Conservation (phyloP, 192 early-diverging fungal species). For the Geosiphon pyriformis region DNA sequence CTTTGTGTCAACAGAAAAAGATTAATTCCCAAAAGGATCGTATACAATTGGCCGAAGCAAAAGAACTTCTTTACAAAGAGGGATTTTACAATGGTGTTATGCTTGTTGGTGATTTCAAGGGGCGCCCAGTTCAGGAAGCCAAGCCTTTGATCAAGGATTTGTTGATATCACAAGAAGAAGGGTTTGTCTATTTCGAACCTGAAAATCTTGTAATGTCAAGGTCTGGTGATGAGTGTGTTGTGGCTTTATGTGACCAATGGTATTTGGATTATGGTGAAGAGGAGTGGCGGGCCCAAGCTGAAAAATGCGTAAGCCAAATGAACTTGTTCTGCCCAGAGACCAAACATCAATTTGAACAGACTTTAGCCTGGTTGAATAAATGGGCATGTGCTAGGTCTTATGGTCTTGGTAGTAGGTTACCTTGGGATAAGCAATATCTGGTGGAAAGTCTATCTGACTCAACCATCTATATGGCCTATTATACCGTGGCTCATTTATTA, state of each 20-base stretch:
- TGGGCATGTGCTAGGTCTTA: constrained; percentile 96
- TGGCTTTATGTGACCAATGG: constrained; percentile 96
- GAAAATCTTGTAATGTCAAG: constrained; percentile 89
- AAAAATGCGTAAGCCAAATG: constrained; percentile 74
- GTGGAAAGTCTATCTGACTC: constrained; percentile 97
- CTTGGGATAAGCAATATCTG: constrained; percentile 89
- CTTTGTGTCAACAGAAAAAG: constrained; percentile 85
- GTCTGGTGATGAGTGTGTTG: constrained; percentile 95
- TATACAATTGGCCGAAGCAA: constrained; percentile 83
- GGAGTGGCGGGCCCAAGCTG: constrained; percentile 70
- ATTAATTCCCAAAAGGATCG: constrained; percentile 97
- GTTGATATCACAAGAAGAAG: constrained; percentile 66
- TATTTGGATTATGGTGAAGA: constrained; percentile 97
- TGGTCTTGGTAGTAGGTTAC: constrained; percentile 87
- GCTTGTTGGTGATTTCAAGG: constrained; percentile 74
- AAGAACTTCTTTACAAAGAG: constrained; percentile 95
- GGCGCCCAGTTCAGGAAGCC: constrained; percentile 85
- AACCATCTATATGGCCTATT: constrained; percentile 99
- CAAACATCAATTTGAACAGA: constrained; percentile 77
- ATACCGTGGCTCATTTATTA: constrained; percentile 90
- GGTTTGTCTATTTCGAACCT: constrained; percentile 92
- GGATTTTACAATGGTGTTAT: constrained; percentile 93
- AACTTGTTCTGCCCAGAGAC: constrained; percentile 79
- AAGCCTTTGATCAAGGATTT: constrained; percentile 75
- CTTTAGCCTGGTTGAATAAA: constrained; percentile 88